Evolutionary conservation across 2,329 filamentous ascomycete species (phyloP).

Genomic region (Fusarium penzigii): DNA sequence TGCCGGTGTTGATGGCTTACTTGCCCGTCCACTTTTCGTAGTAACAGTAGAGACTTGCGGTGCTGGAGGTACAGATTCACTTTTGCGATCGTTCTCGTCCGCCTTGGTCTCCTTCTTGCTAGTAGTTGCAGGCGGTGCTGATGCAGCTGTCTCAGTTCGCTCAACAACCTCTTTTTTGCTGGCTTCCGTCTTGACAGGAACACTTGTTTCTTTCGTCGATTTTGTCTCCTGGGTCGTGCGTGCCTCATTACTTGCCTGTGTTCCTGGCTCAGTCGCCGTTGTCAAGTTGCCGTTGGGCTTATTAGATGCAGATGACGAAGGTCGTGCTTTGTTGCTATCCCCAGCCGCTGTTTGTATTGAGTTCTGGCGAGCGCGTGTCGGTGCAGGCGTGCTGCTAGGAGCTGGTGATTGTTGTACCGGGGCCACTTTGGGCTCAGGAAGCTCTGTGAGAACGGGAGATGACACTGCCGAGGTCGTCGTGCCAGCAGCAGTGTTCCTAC

Average conservation of each 20-base stretch:
- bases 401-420: constrained; percentile 59
- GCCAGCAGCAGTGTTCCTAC: constrained; percentile 43
- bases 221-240: constrained; percentile 47
- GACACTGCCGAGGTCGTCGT: constrained; percentile 73
- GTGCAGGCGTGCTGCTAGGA: constrained; percentile 55
- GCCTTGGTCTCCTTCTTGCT: constrained; percentile 46
- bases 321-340: constrained; percentile 56
- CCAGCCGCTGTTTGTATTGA: constrained; percentile 59
- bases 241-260: constrained; percentile 30
- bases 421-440: constrained; percentile 59
- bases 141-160: constrained; percentile 26
- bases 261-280: constrained; percentile 39
- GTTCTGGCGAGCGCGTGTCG: constrained; percentile 74
- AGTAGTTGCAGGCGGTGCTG: constrained; percentile 31
- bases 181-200: constrained; percentile 34
- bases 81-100: constrained; percentile 40
- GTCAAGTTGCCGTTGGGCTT: constrained; percentile 56
- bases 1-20: constrained; percentile 67
- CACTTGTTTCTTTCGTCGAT: constrained; percentile 48
- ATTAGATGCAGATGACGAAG: constrained; percentile 61
- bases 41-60: constrained; percentile 50
- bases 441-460: constrained; percentile 71
- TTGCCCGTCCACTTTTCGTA: constrained; percentile 66
- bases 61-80: constrained; percentile 47
- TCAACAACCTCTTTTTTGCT: constrained; percentile 36